phyloP scores from a whole-genome alignment of 306 rosid genomes.

The Quercus cerris region DNA sequence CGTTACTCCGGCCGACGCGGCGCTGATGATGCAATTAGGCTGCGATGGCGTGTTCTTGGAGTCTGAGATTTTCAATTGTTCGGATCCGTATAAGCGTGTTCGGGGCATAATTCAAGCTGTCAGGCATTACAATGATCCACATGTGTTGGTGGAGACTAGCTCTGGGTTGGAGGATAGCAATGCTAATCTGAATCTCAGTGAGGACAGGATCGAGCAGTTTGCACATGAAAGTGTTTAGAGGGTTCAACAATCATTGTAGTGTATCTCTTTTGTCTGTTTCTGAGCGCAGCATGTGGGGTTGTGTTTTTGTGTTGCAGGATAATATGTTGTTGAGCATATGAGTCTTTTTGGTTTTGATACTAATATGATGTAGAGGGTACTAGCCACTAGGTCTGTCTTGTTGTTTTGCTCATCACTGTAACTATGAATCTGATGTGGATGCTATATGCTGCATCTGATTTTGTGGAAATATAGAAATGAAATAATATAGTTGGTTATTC shows the following conservation, averaged over 20 bases:
- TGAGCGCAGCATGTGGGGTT: neutral
- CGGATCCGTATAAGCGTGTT: slow-evolving; percentile 55
- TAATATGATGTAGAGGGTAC: neutral
- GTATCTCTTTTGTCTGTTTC: neutral
- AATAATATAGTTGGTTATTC: neutral
- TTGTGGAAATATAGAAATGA: neutral
- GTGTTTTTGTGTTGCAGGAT: slow-evolving; percentile 6
- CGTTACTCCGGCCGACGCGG: slow-evolving; percentile 83
- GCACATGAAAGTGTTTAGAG: slow-evolving; percentile 20
- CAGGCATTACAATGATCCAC: slow-evolving; percentile 58
- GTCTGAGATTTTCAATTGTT: slow-evolving; percentile 43
- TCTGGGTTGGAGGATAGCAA: slow-evolving; percentile 35
- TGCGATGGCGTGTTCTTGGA: slow-evolving; percentile 75
- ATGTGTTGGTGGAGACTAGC: slow-evolving; percentile 50
- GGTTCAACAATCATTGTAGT: neutral
- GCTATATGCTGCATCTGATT: slow-evolving; percentile 3
- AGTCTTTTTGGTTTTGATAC: neutral
- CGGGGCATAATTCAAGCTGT: slow-evolving; percentile 59
- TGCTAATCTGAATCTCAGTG: slow-evolving; percentile 41
- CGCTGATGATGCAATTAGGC: slow-evolving; percentile 82
- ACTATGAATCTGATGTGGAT: neutral
- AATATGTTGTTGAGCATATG: slow-evolving; percentile 1
- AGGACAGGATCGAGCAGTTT: slow-evolving; percentile 44
- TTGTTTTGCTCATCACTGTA: neutral
- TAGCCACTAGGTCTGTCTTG: neutral